These are phyloP conservation scores for Serendipita sp. DNA, from an alignment of 768 basidiomycete genomes.

Conservation along the genomic window DNA sequence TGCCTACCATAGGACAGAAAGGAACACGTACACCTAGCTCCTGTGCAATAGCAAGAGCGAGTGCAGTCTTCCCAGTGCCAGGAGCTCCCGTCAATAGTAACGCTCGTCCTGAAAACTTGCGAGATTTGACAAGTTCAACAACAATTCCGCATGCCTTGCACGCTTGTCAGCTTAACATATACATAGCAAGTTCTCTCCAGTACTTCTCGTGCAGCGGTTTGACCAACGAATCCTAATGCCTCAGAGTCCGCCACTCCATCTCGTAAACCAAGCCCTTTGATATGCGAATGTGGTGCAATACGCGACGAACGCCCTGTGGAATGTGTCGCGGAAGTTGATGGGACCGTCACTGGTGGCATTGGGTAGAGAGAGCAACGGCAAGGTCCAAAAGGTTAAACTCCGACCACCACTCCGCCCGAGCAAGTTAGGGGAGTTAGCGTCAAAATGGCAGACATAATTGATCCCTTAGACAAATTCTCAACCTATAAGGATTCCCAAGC, in stretches of 20 bases:
- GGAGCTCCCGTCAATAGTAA: slow-evolving; percentile 87
- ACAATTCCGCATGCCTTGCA: slow-evolving; percentile 77
- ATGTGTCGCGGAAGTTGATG: not conserved
- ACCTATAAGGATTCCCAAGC: slow-evolving; percentile 93
- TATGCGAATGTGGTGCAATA: slow-evolving; percentile 87
- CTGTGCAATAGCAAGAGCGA: slow-evolving; percentile 88
- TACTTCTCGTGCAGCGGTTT: slow-evolving; percentile 81
- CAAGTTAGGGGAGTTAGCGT: not conserved
- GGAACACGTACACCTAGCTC: slow-evolving; percentile 91
- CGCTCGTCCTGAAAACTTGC: slow-evolving; percentile 87
- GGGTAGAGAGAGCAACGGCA: not conserved
- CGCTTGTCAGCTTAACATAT: not conserved
- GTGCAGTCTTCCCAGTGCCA: slow-evolving; percentile 94
- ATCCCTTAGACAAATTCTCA: slow-evolving; percentile 79
- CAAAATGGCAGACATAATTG: slow-evolving; percentile 70
- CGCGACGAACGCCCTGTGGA: slow-evolving; percentile 55
- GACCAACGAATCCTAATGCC: slow-evolving; percentile 80
- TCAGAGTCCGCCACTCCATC: slow-evolving; percentile 66
- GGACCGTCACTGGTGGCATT: not conserved
- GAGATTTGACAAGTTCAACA: slow-evolving; percentile 76
- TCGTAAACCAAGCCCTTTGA: slow-evolving; percentile 85
- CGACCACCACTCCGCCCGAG: not conserved
- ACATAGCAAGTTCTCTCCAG: not conserved
- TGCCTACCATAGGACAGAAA: slow-evolving; percentile 97
- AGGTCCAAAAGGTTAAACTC: not conserved